phyloP scores from a whole-genome alignment of 805 yeast species.

The Kuraishia hungarica region DNA sequence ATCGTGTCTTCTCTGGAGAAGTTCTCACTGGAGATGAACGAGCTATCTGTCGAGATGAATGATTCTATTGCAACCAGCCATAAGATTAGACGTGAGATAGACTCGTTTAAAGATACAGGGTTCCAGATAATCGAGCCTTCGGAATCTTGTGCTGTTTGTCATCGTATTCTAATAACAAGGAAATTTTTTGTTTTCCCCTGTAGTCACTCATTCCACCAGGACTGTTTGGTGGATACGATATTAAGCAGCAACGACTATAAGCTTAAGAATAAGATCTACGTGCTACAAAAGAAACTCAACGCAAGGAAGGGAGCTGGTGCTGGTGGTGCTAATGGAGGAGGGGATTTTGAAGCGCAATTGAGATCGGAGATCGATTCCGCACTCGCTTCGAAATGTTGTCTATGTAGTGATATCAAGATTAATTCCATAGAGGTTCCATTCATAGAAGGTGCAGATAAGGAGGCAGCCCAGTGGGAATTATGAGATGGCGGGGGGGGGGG shows the following conservation, averaged over 20 bases:
- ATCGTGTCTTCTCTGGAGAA: slow-evolving; percentile 71
- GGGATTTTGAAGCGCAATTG: slow-evolving; percentile 13
- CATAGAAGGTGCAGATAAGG: slow-evolving; percentile 28
- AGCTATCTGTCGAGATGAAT: slow-evolving; percentile 66
- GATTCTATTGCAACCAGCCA: slow-evolving; percentile 55
- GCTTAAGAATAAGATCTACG: slow-evolving; percentile 53
- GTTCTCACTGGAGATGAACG: slow-evolving; percentile 58
- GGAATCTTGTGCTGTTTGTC: slow-evolving; percentile 70
- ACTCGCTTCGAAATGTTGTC: slow-evolving; percentile 55
- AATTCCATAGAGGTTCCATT: slow-evolving; percentile 61
- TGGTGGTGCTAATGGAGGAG: neutral
- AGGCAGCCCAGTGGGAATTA: slow-evolving; percentile 42
- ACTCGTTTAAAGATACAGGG: slow-evolving; percentile 35
- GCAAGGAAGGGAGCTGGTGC: slow-evolving; percentile 4
- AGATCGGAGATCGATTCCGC: slow-evolving; percentile 47
- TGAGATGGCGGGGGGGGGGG: no score
- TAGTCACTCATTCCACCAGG: slow-evolving; percentile 82
- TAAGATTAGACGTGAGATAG: slow-evolving; percentile 53
- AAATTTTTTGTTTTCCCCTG: slow-evolving; percentile 84
- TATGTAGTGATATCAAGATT: slow-evolving; percentile 71
- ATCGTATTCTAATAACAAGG: slow-evolving; percentile 58
- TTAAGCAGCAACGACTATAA: slow-evolving; percentile 58
- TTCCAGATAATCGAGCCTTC: slow-evolving; percentile 74
- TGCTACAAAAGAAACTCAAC: slow-evolving; percentile 35
- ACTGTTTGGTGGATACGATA: slow-evolving; percentile 65